Conservation (phyloP, 441 rosid genomes). For the Gossypium davidsonii region DNA sequence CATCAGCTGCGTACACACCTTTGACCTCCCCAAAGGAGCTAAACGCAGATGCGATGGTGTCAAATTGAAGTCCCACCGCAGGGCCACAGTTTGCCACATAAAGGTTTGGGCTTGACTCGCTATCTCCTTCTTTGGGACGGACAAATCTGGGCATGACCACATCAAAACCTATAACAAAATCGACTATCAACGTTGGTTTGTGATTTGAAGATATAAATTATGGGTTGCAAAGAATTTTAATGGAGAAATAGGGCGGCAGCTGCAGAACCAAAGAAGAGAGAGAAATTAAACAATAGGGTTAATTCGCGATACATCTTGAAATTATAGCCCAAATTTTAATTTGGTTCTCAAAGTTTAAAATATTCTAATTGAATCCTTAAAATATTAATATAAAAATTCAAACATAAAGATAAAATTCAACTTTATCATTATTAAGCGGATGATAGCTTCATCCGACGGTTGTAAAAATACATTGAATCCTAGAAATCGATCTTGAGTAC, state of each 20-base stretch:
- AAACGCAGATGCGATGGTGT: conserved; percentile 49
- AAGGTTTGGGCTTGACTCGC: conserved; percentile 41
- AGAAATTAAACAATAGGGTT: background rate
- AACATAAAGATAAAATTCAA: too few relatives aligned
- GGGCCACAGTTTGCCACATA: conserved; percentile 95
- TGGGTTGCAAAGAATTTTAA: background rate
- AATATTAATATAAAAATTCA: too few relatives aligned
- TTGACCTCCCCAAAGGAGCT: conserved; percentile 52
- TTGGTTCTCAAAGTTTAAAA: too few relatives aligned
- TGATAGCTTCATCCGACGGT: too few relatives aligned
- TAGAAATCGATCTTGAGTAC: too few relatives aligned
- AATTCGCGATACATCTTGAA: background rate
- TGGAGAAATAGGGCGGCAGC: background rate
- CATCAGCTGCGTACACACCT: conserved; percentile 78
- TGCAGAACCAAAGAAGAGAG: background rate
- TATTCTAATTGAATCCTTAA: too few relatives aligned
- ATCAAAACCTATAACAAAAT: background rate
- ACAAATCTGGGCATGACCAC: conserved; percentile 68
- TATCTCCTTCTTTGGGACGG: conserved; percentile 36
- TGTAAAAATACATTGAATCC: too few relatives aligned
- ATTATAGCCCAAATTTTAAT: too few relatives aligned
- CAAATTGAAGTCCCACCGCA: conserved; percentile 62
- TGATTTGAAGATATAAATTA: background rate
- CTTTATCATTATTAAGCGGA: too few relatives aligned
- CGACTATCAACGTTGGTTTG: background rate